Base-by-base conservation (phyloP, 1,284 basidiomycete species). In the Sporisorium graminicola region DNA sequence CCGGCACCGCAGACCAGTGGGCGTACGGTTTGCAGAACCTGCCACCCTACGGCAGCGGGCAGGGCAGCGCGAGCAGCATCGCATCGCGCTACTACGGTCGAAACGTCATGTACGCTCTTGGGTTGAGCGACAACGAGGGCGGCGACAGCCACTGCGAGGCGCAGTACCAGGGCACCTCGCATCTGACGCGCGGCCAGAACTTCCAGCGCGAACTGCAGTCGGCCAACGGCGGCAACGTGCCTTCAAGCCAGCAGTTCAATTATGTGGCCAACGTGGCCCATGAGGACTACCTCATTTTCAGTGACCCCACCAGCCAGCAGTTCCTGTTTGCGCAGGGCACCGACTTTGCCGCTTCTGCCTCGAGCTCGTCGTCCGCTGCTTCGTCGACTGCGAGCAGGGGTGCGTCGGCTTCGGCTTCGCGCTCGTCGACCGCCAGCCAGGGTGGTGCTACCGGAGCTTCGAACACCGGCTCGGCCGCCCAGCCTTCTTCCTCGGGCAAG, bases 91-190 rank as follows among this genome's bases (percentile, higher is more conserved):
- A 81, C 72, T 72, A 74, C 47, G 50, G 47, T 10, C 65, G 81
- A 5, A 67, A 47, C 31, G 58, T 82, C 54, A 69, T 77, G 59
- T 82, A 81, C 63, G 74, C 70, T 9, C 61, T 79, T 14, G 81
- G 78, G 10, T 47, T 76, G 6, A 4, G n/a, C 7, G 81, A 82
- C 60, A 55, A 76, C 66, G 81, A 78, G 24, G 51, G 49, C 8
- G 81, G 81, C 43, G 81, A 82, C 62, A 72, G 69, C 47, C 78
- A 80, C 58, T 82, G 81, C 58, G 76, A 81, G 42, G 81, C 81
- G 0, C 71, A 73, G 44, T 78, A 77, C 65, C 75, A 82, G 60
- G 81, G 81, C 29, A 70, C 58, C 3, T 71, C 73, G 54, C 82
- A 83, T 50, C 53, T 82, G 3, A 60, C 59, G 1, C 69, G 82